Evolutionary conservation across 208 protist species (phyloP), one percentile per base, ranked within the genome.

Genomic region (Trypanosoma theileri): DNA sequence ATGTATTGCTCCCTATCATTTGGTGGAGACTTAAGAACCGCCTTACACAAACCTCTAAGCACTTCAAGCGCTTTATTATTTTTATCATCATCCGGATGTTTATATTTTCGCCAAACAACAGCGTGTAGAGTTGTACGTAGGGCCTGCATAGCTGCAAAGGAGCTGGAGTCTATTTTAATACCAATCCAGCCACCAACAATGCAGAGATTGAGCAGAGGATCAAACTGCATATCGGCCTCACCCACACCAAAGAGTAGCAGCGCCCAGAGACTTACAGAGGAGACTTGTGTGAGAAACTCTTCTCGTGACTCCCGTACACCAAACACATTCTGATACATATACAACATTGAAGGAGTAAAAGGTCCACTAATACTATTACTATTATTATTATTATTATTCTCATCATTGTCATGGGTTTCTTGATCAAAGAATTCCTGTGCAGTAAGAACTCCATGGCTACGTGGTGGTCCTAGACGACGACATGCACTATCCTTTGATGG

Each of bases 291-390:
- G 16, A 96, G 79, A 59, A 93, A 93, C 58, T 84, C 67, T 48
- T 77, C 65, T 0, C 74, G 65, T 0, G 77, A 63, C 56, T 95
- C 87, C 31, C 68, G 63, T 12, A 96, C 40, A 26, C 62, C 61
- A 67, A 96, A 93, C 42, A 93, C 79, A 42, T 86, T 77, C 35
- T 93, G 74, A 61, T 84, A 96, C 8, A 93, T 83, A 69, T 91
- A 96, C 53, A 89, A 86, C 66, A 85, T 77, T 9, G 85, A 83
- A 9, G 87, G 90, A 42, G 66, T 42, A 0, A 74, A 19, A 42
- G 42, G 35, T 6, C 19, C 16, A 11, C 24, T 41, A 16, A 24
- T 52, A 42, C 17, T 26, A 41, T 2, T 17, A 8, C 44, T 19
- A 24, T 48, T 50, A 17, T 45, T 45, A 48, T 48, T 48, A 48